phyloP scores from a whole-genome alignment of 345 rosid genomes.

The Gossypium raimondii region DNA sequence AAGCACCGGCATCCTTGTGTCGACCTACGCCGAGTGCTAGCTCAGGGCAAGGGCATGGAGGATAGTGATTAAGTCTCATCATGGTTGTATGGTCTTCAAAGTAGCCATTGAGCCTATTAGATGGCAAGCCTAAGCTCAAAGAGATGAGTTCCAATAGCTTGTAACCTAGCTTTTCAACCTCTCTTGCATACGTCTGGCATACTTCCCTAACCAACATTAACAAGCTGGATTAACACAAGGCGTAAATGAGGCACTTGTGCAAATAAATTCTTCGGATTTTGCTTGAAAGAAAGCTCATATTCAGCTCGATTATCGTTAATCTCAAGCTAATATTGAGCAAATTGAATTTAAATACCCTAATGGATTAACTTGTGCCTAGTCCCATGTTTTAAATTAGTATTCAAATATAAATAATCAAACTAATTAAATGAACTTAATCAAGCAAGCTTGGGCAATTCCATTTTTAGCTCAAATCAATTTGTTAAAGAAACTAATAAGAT shows the following conservation, averaged over 20 bases:
- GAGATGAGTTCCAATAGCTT: conserved; percentile 57
- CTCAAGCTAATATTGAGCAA: no score
- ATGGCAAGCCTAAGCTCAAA: conserved; percentile 60
- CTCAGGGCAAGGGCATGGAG: conserved; percentile 76
- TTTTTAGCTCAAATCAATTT: no score
- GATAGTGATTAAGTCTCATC: conserved; percentile 67
- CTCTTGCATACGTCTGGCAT: conserved; percentile 51
- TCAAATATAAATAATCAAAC: no score
- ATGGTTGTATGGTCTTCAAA: conserved; percentile 56
- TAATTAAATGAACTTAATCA: no score
- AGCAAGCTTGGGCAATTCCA: no score
- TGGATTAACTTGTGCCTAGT: no score
- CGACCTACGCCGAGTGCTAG: conserved; percentile 84
- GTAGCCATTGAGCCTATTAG: conserved; percentile 40
- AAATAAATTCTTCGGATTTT: no score
- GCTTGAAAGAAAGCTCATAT: no score
- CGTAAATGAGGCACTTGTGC: neutral
- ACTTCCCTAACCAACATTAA: neutral
- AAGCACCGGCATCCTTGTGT: conserved; percentile 74
- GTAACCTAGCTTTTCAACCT: conserved; percentile 55
- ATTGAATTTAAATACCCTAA: no score
- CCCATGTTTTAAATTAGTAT: no score
- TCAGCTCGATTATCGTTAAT: no score
- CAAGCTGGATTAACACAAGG: neutral
- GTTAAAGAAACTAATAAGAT: no score